Conservation (phyloP, 768 basidiomycete species). For the Leucogyrophana mollusca region DNA sequence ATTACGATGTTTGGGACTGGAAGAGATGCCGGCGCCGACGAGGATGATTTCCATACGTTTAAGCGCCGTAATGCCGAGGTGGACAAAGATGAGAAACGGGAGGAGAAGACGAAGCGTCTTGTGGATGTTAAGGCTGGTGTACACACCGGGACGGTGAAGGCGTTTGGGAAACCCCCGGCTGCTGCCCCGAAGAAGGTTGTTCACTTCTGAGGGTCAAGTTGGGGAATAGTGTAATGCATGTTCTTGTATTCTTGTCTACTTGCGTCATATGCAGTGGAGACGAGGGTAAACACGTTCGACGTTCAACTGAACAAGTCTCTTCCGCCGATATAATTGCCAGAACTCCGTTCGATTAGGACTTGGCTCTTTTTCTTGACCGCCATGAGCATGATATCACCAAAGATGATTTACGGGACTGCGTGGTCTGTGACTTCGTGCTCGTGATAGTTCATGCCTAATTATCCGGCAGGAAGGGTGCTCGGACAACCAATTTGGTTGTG, state of each 20-base stretch:
- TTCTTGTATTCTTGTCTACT: too few species aligned
- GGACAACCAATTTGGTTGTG: constrained; percentile 65
- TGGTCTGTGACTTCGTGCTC: constrained; percentile 39
- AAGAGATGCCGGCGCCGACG: constrained; percentile 75
- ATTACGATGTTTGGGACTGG: constrained; percentile 29
- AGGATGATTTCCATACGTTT: constrained; percentile 90
- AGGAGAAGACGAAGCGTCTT: constrained; percentile 40
- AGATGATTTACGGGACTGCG: constrained; percentile 62
- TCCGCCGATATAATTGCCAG: too few species aligned
- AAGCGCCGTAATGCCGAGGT: constrained; percentile 63
- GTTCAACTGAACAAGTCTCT: too few species aligned
- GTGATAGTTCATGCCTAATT: constrained; percentile 1
- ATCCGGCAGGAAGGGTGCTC: constrained; percentile 68
- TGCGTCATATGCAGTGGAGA: too few species aligned
- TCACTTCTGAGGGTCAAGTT: constrained; percentile 41
- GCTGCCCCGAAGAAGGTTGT: constrained; percentile 46
- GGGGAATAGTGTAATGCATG: too few species aligned
- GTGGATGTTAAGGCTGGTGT: constrained; percentile 44
- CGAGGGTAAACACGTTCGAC: too few species aligned
- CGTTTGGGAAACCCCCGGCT: constrained; percentile 24
- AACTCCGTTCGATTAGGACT: too few species aligned
- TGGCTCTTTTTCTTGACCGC: too few species aligned
- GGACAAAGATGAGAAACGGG: constrained; percentile 55
- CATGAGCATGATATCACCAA: constrained; percentile 35
- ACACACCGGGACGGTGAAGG: constrained; percentile 39